Base-by-base conservation (phyloP, 495 filamentous ascomycete species). In the Aspergillus carlsbadensis region DNA sequence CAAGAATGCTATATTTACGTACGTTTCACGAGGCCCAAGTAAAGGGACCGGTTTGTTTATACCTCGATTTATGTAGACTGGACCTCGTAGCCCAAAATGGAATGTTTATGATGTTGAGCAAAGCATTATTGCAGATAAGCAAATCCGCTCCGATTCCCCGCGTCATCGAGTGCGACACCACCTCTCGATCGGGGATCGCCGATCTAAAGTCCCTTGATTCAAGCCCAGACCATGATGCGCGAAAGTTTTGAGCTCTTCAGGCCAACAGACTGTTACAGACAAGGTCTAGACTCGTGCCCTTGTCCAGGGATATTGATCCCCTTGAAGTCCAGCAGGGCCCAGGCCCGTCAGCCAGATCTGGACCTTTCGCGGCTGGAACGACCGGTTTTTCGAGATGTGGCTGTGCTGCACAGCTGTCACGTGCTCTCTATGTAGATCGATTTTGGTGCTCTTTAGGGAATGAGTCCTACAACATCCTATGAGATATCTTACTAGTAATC, bases 221-320 rank as follows among this genome's bases (percentile, higher is more conserved):
- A 51, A 60, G 45, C 52, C 37, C 45, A 35, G 29, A 29, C 54
- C 21, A 18, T 36, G 21, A 50, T 13, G 24, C 5, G 18, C 37
- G 37, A 21, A 37, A 21, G n/a, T 42, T 44, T 34, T 26, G 29
- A 26, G 11, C 39, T 13, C 39, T 57, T 31, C 18, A 44, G 26
- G 45, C 36, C 36, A 20, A 60, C 26, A 22, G n/a, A n/a, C n/a
- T n/a, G n/a, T n/a, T n/a, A n/a, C n/a, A n/a, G 48, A 18, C 31
- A 34, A 50, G 62, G 60, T 71, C 70, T 73, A 70, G 70, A 68
- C 68, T 68, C n/a, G 24, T 43, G 60, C 60, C 40, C 57, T 31
- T 34, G 56, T 50, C 52, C 54, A 63, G 56, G 58, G 52, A 58
- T 56, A 52, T 53, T 35, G 29, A 39, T 57, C 36, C 54, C 33